These are phyloP conservation scores for Coffea canephora DNA, from an alignment of 257 asterid genomes.

Conservation along the genomic window DNA sequence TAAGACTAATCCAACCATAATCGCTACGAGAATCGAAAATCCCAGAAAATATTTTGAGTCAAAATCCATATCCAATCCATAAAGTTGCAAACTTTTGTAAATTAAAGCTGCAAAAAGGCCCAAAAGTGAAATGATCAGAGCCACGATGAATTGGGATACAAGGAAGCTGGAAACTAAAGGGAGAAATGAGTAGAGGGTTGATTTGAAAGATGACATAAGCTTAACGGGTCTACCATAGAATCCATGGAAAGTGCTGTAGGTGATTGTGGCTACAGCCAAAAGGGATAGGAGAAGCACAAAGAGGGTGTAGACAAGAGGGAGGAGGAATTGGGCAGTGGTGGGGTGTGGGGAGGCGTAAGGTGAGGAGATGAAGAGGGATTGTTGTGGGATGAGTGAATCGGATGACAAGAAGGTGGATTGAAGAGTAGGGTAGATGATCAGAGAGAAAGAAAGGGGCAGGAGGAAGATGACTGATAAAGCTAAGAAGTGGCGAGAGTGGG, in stretches of 20 bases:
- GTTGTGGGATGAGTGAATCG: conserved; percentile 26
- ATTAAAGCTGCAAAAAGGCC: conserved; percentile 5
- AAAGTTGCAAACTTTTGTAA: conserved; percentile 12
- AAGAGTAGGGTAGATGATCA: conserved; percentile 43
- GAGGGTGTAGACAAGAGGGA: conserved; percentile 30
- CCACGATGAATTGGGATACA: conserved; percentile 12
- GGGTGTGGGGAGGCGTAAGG: conserved; percentile 6
- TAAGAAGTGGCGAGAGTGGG: conserved; percentile 63
- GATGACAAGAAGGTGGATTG: conserved; percentile 24
- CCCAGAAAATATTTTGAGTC: conserved; percentile 19
- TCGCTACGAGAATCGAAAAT: neutral
- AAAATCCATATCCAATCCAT: conserved; percentile 41
- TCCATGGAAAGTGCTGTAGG: conserved; percentile 55
- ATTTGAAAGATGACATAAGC: conserved; percentile 43
- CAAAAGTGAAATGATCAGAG: conserved; percentile 13
- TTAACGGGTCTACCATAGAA: conserved; percentile 52
- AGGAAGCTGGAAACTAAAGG: conserved; percentile 30
- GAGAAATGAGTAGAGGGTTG: conserved; percentile 39
- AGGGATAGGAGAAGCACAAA: conserved; percentile 26
- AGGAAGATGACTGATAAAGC: conserved; percentile 62
- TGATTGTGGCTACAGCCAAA: conserved; percentile 49
- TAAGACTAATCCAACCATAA: conserved; percentile 13
- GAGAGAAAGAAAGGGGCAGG: conserved; percentile 55
- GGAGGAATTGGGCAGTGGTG: conserved; percentile 22
- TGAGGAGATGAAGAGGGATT: conserved; percentile 31